A percentile compares a stretch with the other conserved stretches of the same genome.
Evolutionary conservation across 2,329 filamentous ascomycete genomes (phyloP).

Genomic region (Penicillium janthinellum): DNA sequence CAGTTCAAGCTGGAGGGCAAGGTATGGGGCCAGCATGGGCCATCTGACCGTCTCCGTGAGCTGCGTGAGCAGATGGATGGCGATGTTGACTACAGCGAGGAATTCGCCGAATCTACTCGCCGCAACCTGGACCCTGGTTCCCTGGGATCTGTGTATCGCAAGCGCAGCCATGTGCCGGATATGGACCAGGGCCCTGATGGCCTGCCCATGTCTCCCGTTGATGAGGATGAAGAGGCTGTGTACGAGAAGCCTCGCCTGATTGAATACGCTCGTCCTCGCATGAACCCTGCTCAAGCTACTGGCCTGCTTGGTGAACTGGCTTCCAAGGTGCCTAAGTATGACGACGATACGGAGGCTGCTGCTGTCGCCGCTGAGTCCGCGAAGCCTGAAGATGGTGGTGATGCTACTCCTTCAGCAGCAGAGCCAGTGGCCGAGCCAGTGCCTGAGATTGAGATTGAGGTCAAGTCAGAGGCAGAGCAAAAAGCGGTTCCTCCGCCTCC

Average conservation of each 20-base stretch:
- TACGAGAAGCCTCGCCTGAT: conserved; percentile 80
- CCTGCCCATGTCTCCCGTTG: conserved; percentile 50
- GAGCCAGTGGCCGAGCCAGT: neutral
- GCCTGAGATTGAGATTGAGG: conserved; percentile 9
- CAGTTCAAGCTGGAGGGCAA: conserved; percentile 96
- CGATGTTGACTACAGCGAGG: conserved; percentile 51
- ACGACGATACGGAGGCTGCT: conserved; percentile 42
- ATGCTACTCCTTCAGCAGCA: conserved; percentile 19
- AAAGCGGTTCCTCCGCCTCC: conserved; percentile 32
- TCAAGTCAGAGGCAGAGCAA: conserved; percentile 14
- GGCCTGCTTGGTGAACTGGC: conserved; percentile 71
- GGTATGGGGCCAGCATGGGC: conserved; percentile 82
- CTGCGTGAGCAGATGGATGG: conserved; percentile 94
- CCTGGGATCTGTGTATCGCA: conserved; percentile 70
- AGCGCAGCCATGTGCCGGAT: conserved; percentile 46
- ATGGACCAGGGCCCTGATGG: conserved; percentile 40
- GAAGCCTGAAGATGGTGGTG: conserved; percentile 50
- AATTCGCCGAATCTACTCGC: conserved; percentile 58
- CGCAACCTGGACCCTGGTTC: conserved; percentile 71
- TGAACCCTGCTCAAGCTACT: conserved; percentile 64
- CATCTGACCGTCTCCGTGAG: conserved; percentile 88
- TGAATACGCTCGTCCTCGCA: conserved; percentile 69
- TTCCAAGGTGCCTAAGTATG: conserved; percentile 74
- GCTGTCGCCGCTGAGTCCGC: conserved; percentile 2
- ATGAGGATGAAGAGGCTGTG: conserved; percentile 61